These are phyloP conservation scores for Globisporangium parvum DNA, from an alignment of 352 stramenopile species.

Conservation along the genomic window DNA sequence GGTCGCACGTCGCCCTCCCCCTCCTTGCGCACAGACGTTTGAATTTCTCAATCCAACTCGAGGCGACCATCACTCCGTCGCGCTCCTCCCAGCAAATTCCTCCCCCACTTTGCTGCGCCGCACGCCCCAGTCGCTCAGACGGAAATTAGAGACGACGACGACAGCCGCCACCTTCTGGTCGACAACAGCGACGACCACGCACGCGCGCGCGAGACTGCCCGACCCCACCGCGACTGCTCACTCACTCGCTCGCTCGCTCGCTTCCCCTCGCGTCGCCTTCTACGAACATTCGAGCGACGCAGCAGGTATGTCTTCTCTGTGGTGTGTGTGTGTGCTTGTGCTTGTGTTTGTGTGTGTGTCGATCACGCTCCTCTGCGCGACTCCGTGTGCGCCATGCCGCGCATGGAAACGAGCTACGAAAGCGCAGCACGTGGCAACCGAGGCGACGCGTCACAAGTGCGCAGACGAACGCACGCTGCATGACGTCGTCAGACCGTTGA, in stretches of 20 bases:
- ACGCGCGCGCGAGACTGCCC: too few relatives aligned
- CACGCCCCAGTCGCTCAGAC: conserved; percentile 7
- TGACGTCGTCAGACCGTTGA: too few relatives aligned
- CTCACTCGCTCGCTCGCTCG: too few relatives aligned
- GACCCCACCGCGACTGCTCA: too few relatives aligned
- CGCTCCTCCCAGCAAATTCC: conserved; percentile 13
- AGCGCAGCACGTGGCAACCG: too few relatives aligned
- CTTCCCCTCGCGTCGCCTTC: too few relatives aligned
- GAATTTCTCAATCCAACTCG: conserved; percentile 31
- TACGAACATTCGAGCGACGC: too few relatives aligned
- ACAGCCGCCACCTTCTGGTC: background rate
- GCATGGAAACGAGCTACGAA: too few relatives aligned
- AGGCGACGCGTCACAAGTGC: too few relatives aligned
- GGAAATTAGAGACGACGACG: conserved; percentile 12
- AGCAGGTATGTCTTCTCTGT: background rate
- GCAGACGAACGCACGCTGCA: too few relatives aligned
- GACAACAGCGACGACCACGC: too few relatives aligned
- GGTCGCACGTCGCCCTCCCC: conserved; percentile 9
- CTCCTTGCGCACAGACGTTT: conserved; percentile 23
- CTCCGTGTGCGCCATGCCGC: too few relatives aligned
- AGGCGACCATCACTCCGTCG: conserved; percentile 20
- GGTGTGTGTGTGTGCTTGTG: background rate
- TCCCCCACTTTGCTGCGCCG: conserved; percentile 4
- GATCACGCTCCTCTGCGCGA: background rate
- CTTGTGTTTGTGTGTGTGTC: conserved; percentile 1